phyloP scores from a whole-genome alignment of 257 asterid genomes.

The Cinchona pubescens region DNA sequence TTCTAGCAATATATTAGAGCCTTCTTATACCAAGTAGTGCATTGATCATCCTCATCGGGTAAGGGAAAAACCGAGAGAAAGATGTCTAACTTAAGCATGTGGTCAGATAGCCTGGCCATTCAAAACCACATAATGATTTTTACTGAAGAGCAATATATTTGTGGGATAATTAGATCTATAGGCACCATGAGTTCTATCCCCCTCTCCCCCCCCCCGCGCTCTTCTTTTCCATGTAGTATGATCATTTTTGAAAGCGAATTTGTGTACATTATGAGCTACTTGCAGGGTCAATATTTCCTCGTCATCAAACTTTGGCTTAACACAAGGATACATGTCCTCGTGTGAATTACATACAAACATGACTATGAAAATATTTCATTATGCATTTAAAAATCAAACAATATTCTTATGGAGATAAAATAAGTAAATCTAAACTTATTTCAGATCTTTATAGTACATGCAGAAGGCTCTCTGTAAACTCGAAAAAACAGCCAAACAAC shows the following conservation, averaged over 20 bases:
- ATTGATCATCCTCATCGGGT: not conserved
- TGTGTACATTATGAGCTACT: not conserved
- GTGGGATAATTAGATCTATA: not conserved
- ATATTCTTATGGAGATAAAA: not conserved
- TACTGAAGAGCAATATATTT: not conserved
- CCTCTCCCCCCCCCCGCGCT: too few species aligned
- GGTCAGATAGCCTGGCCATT: not conserved
- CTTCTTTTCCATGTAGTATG: too few species aligned
- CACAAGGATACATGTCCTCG: not conserved
- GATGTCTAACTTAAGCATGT: conserved; percentile 1
- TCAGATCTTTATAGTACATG: not conserved
- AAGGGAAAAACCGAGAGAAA: not conserved
- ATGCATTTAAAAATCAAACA: not conserved
- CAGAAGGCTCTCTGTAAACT: not conserved
- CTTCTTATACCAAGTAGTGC: not conserved
- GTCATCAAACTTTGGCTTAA: not conserved
- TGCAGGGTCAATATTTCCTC: not conserved
- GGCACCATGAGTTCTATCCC: not conserved
- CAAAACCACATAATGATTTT: not conserved
- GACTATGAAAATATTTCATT: not conserved
- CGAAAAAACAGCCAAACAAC: not conserved
- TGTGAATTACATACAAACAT: not conserved
- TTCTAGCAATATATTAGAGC: not conserved
- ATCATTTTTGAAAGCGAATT: not conserved
- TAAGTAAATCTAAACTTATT: not conserved